phyloP scores from a whole-genome alignment of 108 stramenopile genomes.

The Nitzschia sp. region DNA sequence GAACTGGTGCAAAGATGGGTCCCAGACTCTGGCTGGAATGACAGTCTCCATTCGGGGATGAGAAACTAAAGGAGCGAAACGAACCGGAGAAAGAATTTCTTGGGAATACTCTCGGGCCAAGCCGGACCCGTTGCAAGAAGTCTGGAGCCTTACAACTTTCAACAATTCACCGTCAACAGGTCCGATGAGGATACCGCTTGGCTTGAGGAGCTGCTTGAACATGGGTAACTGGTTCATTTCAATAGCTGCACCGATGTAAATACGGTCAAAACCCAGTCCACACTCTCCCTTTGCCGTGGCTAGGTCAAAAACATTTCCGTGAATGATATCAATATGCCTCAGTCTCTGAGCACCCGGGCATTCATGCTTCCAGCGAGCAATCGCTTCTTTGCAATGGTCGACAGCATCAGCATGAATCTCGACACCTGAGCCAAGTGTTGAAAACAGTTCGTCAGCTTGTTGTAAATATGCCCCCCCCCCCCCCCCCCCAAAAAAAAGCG shows the following conservation, averaged over 20 bases:
- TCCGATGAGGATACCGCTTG: conserved; percentile 83
- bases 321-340: conserved; percentile 57
- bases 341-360: conserved; percentile 14
- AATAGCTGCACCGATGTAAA: conserved; percentile 85
- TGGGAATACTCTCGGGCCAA: conserved; percentile 50
- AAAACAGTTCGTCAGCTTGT: background rate
- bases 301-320: conserved; percentile 78
- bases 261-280: conserved; percentile 80
- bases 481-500: background rate
- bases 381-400: conserved; percentile 63
- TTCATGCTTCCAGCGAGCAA: conserved; percentile 56
- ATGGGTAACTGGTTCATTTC: conserved; percentile 44
- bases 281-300: conserved; percentile 57
- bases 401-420: conserved; percentile 79
- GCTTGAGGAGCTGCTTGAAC: conserved; percentile 70
- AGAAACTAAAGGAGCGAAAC: conserved; percentile 63
- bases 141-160: conserved; percentile 61
- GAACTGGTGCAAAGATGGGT: conserved; percentile 49
- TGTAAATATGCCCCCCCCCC: too few species aligned
- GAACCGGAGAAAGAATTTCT: conserved; percentile 69
- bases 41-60: conserved; percentile 31
- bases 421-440: conserved; percentile 39
- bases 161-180: conserved; percentile 88
- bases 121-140: conserved; percentile 1
- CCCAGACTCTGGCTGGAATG: conserved; percentile 78